These are phyloP conservation scores for Amylostereum chailletii DNA, from an alignment of 1,284 basidiomycete genomes.

Conservation along the genomic window DNA sequence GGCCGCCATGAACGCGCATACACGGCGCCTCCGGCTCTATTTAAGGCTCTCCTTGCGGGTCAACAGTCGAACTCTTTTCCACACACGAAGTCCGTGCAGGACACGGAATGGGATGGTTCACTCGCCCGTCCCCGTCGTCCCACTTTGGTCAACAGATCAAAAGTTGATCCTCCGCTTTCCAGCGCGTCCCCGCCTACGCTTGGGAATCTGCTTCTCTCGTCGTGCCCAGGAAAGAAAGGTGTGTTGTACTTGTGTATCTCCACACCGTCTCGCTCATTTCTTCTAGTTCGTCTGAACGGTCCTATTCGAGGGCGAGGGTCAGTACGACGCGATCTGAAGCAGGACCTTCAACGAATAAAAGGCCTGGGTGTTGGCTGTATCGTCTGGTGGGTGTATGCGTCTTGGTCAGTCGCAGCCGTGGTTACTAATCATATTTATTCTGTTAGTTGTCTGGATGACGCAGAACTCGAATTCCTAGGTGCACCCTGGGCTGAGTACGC, in stretches of 20 bases:
- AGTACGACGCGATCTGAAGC: conserved; percentile 76
- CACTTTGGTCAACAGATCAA: neutral
- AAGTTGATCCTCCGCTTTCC: conserved; percentile 1
- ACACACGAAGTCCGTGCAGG: conserved; percentile 2
- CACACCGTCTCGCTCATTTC: neutral
- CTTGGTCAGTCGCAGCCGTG: neutral
- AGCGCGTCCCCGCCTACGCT: conserved; percentile 28
- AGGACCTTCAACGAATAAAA: conserved; percentile 75
- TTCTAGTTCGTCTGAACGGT: conserved; percentile 71
- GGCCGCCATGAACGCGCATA: conserved; percentile 12
- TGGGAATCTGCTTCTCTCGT: conserved; percentile 88
- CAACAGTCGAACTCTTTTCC: neutral
- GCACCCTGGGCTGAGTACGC: conserved; percentile 78
- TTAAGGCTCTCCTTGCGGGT: conserved; percentile 1
- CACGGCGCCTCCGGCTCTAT: conserved; percentile 14
- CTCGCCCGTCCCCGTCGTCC: neutral
- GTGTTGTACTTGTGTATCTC: conserved; percentile 1
- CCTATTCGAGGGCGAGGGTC: conserved; percentile 75
- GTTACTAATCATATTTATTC: conserved; percentile 4
- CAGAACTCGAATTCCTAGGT: conserved; percentile 80
- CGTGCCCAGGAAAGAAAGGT: conserved; percentile 95
- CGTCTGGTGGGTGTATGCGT: conserved; percentile 54
- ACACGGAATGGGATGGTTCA: neutral
- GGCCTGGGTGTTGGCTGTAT: conserved; percentile 73
- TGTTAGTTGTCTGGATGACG: conserved; percentile 73